Conservation (phyloP, 2,329 filamentous ascomycete genomes). For the Sporothrix sp. region DNA sequence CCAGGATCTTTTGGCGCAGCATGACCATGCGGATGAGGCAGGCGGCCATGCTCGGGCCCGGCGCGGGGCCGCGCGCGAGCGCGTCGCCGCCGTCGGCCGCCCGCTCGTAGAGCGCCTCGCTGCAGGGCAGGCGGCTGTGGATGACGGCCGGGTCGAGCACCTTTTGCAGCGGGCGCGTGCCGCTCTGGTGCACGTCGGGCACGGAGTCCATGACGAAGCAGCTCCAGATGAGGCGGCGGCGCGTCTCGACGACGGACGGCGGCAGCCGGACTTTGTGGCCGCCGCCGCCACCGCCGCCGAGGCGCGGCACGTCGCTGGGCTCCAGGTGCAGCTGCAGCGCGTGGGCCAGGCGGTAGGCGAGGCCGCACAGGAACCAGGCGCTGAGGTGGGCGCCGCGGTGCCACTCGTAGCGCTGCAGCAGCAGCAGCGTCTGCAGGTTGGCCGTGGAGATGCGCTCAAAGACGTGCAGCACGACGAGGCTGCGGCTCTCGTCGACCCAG, state of each 20-base stretch:
- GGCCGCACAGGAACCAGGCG: neutral
- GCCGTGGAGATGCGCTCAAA: conserved; percentile 6
- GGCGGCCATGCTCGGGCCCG: neutral
- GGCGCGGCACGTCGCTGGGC: neutral
- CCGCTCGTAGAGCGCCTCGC: neutral
- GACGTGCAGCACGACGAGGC: neutral
- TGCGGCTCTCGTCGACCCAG: conserved; percentile 5
- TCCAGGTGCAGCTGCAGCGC: conserved; percentile 7
- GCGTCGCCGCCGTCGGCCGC: neutral
- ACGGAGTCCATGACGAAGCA: conserved; percentile 7
- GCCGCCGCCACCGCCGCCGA: too few relatives aligned
- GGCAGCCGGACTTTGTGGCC: neutral
- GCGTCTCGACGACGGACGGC: conserved; percentile 1
- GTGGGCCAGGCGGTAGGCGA: conserved; percentile 2
- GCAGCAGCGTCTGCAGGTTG: conserved; percentile 1
- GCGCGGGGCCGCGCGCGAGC: too few relatives aligned
- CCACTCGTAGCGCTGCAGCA: conserved; percentile 7
- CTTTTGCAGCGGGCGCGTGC: neutral
- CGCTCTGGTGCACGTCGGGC: conserved; percentile 4
- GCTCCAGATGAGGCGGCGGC: conserved; percentile 4
- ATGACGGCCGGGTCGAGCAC: neutral
- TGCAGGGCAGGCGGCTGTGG: conserved; percentile 3
- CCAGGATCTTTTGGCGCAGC: neutral
- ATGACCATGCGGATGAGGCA: conserved; percentile 2
- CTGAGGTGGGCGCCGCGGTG: conserved; percentile 3